Evolutionary conservation across 2,329 filamentous ascomycete genomes (phyloP).

Genomic region (Scleromitrula shiraiana): DNA sequence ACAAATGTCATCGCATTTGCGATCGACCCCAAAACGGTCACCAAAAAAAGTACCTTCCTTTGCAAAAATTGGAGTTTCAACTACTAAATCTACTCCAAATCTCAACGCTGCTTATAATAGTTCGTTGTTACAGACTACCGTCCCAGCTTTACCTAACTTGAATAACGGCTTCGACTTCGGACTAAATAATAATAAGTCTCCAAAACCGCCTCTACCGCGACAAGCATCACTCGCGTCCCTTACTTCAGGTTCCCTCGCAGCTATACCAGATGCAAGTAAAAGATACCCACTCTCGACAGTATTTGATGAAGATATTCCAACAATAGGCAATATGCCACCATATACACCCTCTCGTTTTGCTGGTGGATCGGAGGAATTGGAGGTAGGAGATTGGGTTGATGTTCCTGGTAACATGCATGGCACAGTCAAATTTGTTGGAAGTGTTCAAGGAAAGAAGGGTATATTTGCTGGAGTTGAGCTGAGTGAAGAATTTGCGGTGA

Average conservation of each 20-base stretch:
- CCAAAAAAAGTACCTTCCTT: conserved; percentile 6
- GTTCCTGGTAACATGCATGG: conserved; percentile 92
- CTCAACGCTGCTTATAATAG: conserved; percentile 35
- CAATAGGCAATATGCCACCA: conserved; percentile 42
- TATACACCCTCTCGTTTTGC: conserved; percentile 44
- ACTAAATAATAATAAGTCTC: background rate
- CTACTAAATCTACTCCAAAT: conserved; percentile 51
- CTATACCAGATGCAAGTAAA: conserved; percentile 59
- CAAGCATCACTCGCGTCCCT: conserved; percentile 67
- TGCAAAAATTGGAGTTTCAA: conserved; percentile 11
- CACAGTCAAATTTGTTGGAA: conserved; percentile 79
- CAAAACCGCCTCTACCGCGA: conserved; percentile 42
- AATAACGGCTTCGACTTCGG: conserved; percentile 1
- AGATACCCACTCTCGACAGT: conserved; percentile 53
- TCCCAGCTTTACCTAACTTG: background rate
- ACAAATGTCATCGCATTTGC: conserved; percentile 1
- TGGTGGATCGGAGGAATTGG: conserved; percentile 43
- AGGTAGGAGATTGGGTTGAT: conserved; percentile 77
- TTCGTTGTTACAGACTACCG: conserved; percentile 10
- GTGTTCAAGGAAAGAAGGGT: conserved; percentile 81
- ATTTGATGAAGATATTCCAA: conserved; percentile 34
- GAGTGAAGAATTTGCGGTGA: conserved; percentile 65
- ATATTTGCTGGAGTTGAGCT: conserved; percentile 90
- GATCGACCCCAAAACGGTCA: conserved; percentile 4
- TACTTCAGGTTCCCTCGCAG: conserved; percentile 53